Base-by-base conservation (phyloP, 2,329 filamentous ascomycete genomes). In the Diplodia mutila region DNA sequence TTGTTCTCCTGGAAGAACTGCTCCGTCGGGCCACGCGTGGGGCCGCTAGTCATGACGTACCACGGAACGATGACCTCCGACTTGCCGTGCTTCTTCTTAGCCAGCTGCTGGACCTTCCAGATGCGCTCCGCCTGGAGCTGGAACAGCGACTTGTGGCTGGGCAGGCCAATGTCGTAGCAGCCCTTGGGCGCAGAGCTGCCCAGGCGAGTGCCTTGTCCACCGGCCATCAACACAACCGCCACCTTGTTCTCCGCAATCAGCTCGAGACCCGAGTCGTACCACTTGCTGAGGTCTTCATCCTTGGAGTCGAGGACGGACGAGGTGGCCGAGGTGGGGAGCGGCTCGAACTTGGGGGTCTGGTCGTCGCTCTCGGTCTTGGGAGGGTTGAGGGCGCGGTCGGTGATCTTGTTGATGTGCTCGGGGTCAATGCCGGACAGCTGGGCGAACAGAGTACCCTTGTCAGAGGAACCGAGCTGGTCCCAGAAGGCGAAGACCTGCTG, bases 31-130 rank as follows among this genome's bases (percentile, higher is more conserved):
- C 88, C 89, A 72, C 94, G 88, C 8, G 95, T 99, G 54, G 95
- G 95, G 4, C 95, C 95, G 75, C 93, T 97, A 75, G 95, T 99
- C 95, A 99, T 99, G 80, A 99, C 93, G 82, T 99, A 99, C 95
- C 95, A 99, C 14, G 95, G 95, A 51, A 98, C 89, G 37, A 90
- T 84, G 59, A 83, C 83, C 69, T 82, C 83, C 57, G 75, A 77
- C 72, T 85, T 85, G 68, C 86, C 86, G 65, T 87, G 84, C 77
- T 90, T 88, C 79, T 91, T 89, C 73, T 89, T 85, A 52, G 94
- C 94, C 71, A 98, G 84, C 74, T 89, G 82, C 82, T 98, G 91
- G 9, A 97, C 82, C 83, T 93, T 96, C 75, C 86, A 86, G 77
- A 99, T 98, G 66, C 95, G 87, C 87, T 99, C 94, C 53, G 91